Conservation (phyloP, 352 stramenopile genomes). For the Globisporangium nodosum region DNA sequence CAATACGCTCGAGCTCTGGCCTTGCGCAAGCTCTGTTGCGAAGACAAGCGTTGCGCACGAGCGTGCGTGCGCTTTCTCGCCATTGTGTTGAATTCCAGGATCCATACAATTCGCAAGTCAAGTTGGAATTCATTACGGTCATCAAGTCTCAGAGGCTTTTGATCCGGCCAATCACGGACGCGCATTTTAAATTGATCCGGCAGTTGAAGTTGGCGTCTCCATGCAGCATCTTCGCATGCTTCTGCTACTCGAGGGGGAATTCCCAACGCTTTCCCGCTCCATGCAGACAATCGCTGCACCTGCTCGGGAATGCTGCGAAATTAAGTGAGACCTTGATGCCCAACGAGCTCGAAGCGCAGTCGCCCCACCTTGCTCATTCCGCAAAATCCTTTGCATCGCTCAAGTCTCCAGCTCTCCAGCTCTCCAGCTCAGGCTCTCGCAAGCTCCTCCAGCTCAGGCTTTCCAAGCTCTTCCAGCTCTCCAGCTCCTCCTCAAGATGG, state of each 20-base stretch:
- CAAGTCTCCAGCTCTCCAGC: constrained; percentile 19
- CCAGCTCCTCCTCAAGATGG: constrained; percentile 28
- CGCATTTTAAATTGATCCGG: constrained; percentile 22
- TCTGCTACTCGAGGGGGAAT: too few relatives aligned
- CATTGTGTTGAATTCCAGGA: neutral
- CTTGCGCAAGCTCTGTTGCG: neutral
- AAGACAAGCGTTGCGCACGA: neutral
- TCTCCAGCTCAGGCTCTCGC: neutral
- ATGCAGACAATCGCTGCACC: too few relatives aligned
- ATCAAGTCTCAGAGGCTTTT: neutral
- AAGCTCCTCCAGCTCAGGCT: constrained; percentile 3
- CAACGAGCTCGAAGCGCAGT: neutral
- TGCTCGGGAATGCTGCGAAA: too few relatives aligned
- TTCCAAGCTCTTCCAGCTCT: constrained; percentile 5
- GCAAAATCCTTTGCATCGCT: constrained; percentile 35
- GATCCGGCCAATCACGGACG: constrained; percentile 13
- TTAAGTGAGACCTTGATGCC: neutral
- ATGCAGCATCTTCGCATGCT: neutral
- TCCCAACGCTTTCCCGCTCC: neutral
- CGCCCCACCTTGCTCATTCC: constrained; percentile 24
- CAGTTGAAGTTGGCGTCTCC: constrained; percentile 24
- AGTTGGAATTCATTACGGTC: neutral
- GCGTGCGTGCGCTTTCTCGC: neutral
- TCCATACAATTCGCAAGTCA: neutral
- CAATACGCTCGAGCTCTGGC: too few relatives aligned